Evolutionary conservation across 177 flowering plant species (phyloP), one percentile per base, ranked within the genome.

Genomic region (Vitis hybrid): DNA sequence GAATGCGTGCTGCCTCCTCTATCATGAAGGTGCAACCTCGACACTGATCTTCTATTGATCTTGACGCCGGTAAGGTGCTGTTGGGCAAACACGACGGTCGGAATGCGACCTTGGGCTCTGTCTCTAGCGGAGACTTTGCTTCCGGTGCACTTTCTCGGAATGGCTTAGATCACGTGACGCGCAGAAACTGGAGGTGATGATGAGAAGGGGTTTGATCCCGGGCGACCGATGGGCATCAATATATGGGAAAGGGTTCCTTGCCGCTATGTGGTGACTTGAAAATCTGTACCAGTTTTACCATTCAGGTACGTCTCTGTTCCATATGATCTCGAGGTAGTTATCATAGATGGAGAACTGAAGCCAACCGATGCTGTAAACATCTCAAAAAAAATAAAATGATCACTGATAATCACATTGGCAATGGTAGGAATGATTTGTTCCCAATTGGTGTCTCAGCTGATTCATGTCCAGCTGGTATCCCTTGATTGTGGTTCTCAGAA

Each of bases 61-160:
- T 60, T 72, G 27, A 56, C 71, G 15, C 66, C 78, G 64, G 59
- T 66, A 17, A 70, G 77, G 32, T 77, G 70, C 21, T 66, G 30
- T 51, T 87, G 86, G 19, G 85, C 40, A 80, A 92, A 88, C 0
- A 94, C 93, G 4, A 94, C 94, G 62, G 97, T 85, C 0, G 98
- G 98, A 67, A 94, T 91, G 18, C 91, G 74, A 0, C 98, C 97
- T 64, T 84, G 93, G 19, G 85, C 85, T 77, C 98, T 76, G 56
- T 91, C 97, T 62, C 77, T 75, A 6, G 75, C 79, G 10, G 97
- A 74, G 62, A 90, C 66, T 70, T 81, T 73, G 51, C 74, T 77
- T 0, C 97, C 97, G 5, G 79, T 74, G 68, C 48, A 52, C 69
- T 94, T 97, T 68, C 98, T 69, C 1, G 98, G 94, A 10, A 88